These are phyloP conservation scores for Cryptococcus hybrid DNA, from an alignment of 1,284 basidiomycete genomes.

Conservation along the genomic window DNA sequence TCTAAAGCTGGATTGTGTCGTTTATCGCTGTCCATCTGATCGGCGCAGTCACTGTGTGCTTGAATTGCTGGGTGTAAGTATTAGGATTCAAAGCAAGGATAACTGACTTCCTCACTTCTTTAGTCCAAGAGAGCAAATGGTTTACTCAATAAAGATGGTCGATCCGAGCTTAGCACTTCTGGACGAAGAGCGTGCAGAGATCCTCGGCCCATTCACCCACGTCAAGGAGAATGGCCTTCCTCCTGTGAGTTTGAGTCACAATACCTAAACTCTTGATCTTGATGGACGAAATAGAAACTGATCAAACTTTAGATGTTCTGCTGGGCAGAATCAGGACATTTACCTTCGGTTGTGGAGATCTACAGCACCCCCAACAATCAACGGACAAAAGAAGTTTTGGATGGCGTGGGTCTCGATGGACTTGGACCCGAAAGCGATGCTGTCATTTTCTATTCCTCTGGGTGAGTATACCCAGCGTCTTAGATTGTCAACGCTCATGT, in stretches of 20 bases:
- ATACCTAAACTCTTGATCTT: not conserved
- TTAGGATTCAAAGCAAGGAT: too few species aligned
- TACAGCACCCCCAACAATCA: constrained; percentile 3
- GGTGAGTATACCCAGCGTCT: constrained; percentile 15
- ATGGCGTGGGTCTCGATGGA: constrained; percentile 12
- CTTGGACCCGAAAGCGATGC: constrained; percentile 39
- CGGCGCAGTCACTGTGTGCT: constrained; percentile 34
- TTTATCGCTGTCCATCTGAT: constrained; percentile 39
- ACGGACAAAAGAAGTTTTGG: constrained; percentile 1
- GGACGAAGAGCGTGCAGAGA: constrained; percentile 28
- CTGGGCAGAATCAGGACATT: constrained; percentile 10
- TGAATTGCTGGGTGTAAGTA: constrained; percentile 47
- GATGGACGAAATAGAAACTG: not conserved
- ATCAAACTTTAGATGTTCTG: constrained; percentile 12
- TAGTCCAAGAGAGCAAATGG: constrained; percentile 16
- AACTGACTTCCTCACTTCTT: not conserved
- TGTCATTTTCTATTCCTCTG: constrained; percentile 46
- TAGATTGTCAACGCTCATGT: not conserved
- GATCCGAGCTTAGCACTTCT: constrained; percentile 28
- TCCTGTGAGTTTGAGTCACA: constrained; percentile 4
- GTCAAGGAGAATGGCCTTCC: constrained; percentile 11
- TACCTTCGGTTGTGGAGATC: constrained; percentile 6
- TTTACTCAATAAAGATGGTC: constrained; percentile 30
- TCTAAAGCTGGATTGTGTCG: constrained; percentile 30
- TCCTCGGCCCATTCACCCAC: constrained; percentile 17